A percentile compares a stretch with the other conserved stretches of the same genome.
Conservation (phyloP, 345 rosid genomes). For the Aurinia saxatilis region DNA sequence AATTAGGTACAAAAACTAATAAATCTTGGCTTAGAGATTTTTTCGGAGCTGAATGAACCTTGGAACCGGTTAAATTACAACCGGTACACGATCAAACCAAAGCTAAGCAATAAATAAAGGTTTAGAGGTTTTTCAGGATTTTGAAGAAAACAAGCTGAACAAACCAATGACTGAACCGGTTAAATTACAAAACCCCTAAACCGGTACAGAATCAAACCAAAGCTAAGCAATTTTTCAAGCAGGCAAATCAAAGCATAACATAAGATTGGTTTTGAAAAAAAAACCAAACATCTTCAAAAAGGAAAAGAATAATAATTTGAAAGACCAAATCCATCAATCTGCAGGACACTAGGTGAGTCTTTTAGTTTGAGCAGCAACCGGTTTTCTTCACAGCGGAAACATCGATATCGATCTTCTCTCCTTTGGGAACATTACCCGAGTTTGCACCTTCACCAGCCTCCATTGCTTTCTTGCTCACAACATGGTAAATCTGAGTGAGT, state of each 20-base stretch:
- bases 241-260: slow-evolving; percentile 8
- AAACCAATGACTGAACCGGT: slow-evolving; percentile 13
- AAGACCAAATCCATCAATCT: slow-evolving; percentile 5
- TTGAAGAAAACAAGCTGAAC: not conserved
- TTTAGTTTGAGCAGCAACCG: slow-evolving; percentile 79
- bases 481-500: slow-evolving; percentile 71
- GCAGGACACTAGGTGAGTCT: too few relatives aligned
- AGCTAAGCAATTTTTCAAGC: slow-evolving; percentile 7
- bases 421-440: slow-evolving; percentile 55
- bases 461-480: slow-evolving; percentile 87
- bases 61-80: too few relatives aligned
- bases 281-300: slow-evolving; percentile 13
- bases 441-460: slow-evolving; percentile 47
- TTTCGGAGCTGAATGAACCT: slow-evolving; percentile 4
- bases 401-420: slow-evolving; percentile 86
- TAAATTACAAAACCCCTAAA: slow-evolving; percentile 16
- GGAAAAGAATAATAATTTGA: not conserved
- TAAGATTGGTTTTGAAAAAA: slow-evolving; percentile 3
- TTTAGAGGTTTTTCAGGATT: slow-evolving; percentile 9
- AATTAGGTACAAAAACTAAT: too few relatives aligned
- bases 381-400: slow-evolving; percentile 89
- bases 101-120: not conserved
- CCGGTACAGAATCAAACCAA: slow-evolving; percentile 15
- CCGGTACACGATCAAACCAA: not conserved
- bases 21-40: slow-evolving; percentile 6